A percentile compares a stretch with the other conserved stretches of the same genome.
These are phyloP conservation scores for Agaricus blazei DNA, from an alignment of 768 basidiomycete species.

Conservation along the genomic window DNA sequence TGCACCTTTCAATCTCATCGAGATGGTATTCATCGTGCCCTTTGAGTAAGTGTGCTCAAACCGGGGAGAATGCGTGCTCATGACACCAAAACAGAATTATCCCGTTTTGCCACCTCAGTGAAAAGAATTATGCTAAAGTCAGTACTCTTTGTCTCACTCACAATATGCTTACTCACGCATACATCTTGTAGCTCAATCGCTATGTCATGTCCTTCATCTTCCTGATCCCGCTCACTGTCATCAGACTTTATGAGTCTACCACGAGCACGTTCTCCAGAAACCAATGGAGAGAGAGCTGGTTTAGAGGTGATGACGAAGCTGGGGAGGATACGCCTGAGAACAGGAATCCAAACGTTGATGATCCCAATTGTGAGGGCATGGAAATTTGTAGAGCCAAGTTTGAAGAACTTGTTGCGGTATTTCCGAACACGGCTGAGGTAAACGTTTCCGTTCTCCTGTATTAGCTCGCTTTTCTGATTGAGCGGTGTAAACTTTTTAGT, in stretches of 20 bases:
- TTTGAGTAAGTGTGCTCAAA: conserved; percentile 60
- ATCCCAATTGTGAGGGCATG: conserved; percentile 47
- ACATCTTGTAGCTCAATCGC: conserved; percentile 57
- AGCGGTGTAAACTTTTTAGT: conserved; percentile 36
- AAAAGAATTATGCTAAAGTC: conserved; percentile 56
- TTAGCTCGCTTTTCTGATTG: not conserved
- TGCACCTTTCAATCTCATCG: conserved; percentile 89
- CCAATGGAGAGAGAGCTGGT: conserved; percentile 67
- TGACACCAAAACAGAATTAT: conserved; percentile 29
- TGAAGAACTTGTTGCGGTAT: conserved; percentile 58
- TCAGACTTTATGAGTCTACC: conserved; percentile 74
- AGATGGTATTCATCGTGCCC: conserved; percentile 75
- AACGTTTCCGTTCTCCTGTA: conserved; percentile 19
- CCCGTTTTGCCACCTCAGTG: conserved; percentile 38
- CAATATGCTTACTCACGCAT: not conserved
- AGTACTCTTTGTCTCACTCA: not conserved
- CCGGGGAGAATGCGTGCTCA: conserved; percentile 2
- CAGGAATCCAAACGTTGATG: conserved; percentile 58
- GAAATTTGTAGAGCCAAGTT: conserved; percentile 70
- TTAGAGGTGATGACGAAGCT: conserved; percentile 54
- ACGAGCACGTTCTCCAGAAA: conserved; percentile 39
- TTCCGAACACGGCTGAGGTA: conserved; percentile 72
- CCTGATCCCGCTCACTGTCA: conserved; percentile 67
- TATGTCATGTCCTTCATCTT: conserved; percentile 77
- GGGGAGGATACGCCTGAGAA: conserved; percentile 46